Conservation (phyloP, 1,284 basidiomycete species). For the Entoloma clypeatum region DNA sequence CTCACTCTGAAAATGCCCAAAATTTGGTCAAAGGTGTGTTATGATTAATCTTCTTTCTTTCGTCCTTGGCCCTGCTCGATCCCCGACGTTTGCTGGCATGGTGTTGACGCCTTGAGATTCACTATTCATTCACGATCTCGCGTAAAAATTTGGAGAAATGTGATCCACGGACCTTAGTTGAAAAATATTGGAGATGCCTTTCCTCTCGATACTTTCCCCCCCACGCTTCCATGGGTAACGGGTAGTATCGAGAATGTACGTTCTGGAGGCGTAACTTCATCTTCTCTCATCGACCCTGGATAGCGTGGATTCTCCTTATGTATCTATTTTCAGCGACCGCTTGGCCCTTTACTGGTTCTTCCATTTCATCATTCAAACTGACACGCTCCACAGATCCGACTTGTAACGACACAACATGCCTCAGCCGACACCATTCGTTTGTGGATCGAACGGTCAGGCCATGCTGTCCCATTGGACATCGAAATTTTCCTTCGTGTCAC, state of each 20-base stretch:
- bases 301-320: no score
- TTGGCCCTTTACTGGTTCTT: constrained; percentile 6
- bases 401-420: constrained; percentile 61
- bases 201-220: no score
- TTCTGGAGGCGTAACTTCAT: no score
- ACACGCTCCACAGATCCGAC: constrained; percentile 50
- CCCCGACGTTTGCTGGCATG: constrained; percentile 8
- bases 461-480: constrained; percentile 65
- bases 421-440: constrained; percentile 74
- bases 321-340: constrained; percentile 8
- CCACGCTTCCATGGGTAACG: no score
- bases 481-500: constrained; percentile 66
- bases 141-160: no score
- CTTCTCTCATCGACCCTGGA: no score
- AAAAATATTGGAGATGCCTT: no score
- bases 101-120: no score
- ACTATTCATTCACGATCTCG: no score
- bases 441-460: constrained; percentile 74
- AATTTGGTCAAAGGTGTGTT: constrained; percentile 70
- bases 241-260: no score
- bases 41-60: constrained; percentile 2
- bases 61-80: background rate
- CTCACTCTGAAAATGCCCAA: constrained; percentile 59
- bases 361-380: constrained; percentile 9
- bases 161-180: no score